Base-by-base conservation (phyloP, 306 rosid species). In the Quillaja saponaria region DNA sequence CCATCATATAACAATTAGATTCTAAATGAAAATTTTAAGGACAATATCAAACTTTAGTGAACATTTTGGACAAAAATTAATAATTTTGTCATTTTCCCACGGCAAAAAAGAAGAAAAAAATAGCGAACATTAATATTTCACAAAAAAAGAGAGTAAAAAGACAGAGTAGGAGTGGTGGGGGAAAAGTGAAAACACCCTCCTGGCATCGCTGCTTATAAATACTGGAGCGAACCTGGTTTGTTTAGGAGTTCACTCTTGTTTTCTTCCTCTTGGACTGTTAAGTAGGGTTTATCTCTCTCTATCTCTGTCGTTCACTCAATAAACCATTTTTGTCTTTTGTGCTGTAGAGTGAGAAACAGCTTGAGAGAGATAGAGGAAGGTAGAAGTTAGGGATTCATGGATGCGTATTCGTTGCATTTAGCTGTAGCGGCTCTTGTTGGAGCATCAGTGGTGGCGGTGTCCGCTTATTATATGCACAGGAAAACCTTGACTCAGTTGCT, bases 381-480 rank as follows among this genome's bases (percentile, higher is more conserved):
- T n/a, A 47, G 66, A n/a, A 28, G 37, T 49, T 35, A 35, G 20
- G 7, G 35, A 7, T n/a, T 38, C n/a, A 91, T 92, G 98, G 98
- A 88, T 58, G 55, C 85, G 7, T 86, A 81, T 64, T 71, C 94
- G 34, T 40, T 84, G 72, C 98, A 92, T 81, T 86, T 92, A 82
- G 94, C 95, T 55, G 35, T 92, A 88, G 98, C 96, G 71, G 96
- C 98, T 68, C 80, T 92, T 33, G 86, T 92, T 10, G 98, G 98
- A 19, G 96, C 96, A 5, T 92, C 98, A 41, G 61, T 88, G 38
- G 94, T 86, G 5, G 98, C 96, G 3, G 95, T 86, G 25, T 88
- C 98, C 40, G 95, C 96, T 5, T 88, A 86, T 65, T 92, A 86
- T 46, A 84, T 88, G 90, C 98, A 92, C 81, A 90, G 90, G 14